Base-by-base conservation (phyloP, 805 yeast genomes). In the Cyberlindnera saturnus region DNA sequence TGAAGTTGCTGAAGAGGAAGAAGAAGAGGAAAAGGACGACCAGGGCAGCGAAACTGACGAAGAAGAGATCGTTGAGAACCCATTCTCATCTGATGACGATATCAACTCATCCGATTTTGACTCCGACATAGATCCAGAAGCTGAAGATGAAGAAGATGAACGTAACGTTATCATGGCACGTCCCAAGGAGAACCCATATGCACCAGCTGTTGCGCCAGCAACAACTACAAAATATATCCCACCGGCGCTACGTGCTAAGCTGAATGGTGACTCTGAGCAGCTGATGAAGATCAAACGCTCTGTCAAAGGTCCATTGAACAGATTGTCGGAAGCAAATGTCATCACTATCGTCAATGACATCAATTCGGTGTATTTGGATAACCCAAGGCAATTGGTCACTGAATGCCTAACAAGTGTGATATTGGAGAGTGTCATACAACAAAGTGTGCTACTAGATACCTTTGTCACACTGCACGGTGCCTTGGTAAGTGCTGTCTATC, bases 281-380 rank as follows among this genome's bases (percentile, higher is more conserved):
- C 58, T 69, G 7, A 39, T 66, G 3, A 74, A 70, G 32, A 65
- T 90, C 32, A 73, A 74, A 42, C 77, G 80, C 52, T 66, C 78
- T 5, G 74, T 90, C 38, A 93, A 89, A 55, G 90, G 97, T 45
- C 79, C 88, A 1, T 68, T 93, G 55, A 93, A 93, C 61, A 83
- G 81, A 61, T 71, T 93, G n/a, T 85, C 96, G 1, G 98, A 91
- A 53, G 80, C 95, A 1, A 93, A 90, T 48, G 69, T 90, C 26
- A 68, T 76, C 11, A 67, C 81, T 2, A 86, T 90, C 41, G 79
- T 85, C 17, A 73, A 75, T 45, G 87, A 86, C 20, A 65, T 93
- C 41, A 81, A 80, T 52, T 70, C 69, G 0, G 63, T 87, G 1
- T 93, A 78, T 55, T 63, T 71, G 48, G 71, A 71, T 7, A 71